These are phyloP conservation scores for Talaromyces liani DNA, from an alignment of 495 filamentous ascomycete species.

Conservation along the genomic window DNA sequence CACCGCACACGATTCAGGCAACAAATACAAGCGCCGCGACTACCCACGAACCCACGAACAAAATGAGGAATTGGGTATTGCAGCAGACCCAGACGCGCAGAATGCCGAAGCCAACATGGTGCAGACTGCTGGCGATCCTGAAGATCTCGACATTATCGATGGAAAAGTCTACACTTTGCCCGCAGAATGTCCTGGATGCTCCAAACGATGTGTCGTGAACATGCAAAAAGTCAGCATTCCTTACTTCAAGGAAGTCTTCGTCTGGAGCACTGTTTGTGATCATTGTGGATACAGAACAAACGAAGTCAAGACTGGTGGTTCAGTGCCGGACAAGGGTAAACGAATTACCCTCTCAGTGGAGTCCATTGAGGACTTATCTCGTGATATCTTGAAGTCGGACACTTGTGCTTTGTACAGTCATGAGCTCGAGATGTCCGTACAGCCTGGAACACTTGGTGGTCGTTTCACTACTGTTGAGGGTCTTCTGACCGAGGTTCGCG, in stretches of 20 bases:
- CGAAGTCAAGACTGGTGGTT: slow-evolving; percentile 95
- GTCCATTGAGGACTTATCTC: slow-evolving; percentile 65
- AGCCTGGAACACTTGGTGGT: slow-evolving; percentile 89
- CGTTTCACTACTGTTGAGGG: slow-evolving; percentile 96
- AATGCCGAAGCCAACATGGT: slow-evolving; percentile 18
- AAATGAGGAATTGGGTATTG: slow-evolving; percentile 73
- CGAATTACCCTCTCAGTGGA: slow-evolving; percentile 73
- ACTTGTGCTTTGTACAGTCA: slow-evolving; percentile 78
- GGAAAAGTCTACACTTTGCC: slow-evolving; percentile 88
- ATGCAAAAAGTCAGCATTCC: slow-evolving; percentile 97
- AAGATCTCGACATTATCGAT: slow-evolving; percentile 72
- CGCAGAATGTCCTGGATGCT: slow-evolving; percentile 83
- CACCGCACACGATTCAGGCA: slow-evolving; percentile 56
- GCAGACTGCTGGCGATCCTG: slow-evolving; percentile 21
- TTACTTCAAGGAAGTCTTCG: slow-evolving; percentile 88
- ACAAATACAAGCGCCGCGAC: slow-evolving; percentile 75
- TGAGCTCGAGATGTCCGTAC: slow-evolving; percentile 74
- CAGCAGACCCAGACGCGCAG: slow-evolving; percentile 29
- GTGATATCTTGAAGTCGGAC: slow-evolving; percentile 96
- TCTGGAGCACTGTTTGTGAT: slow-evolving; percentile 84
- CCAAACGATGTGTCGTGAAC: slow-evolving; percentile 70
- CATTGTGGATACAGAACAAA: slow-evolving; percentile 90
- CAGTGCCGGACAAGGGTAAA: slow-evolving; percentile 78
- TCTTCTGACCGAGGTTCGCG: slow-evolving; percentile 83
- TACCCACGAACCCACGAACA: slow-evolving; percentile 77